Evolutionary conservation across 768 basidiomycete species (phyloP), one percentile per base, ranked within the genome.

Genomic region (Coprinopsis cinerea): DNA sequence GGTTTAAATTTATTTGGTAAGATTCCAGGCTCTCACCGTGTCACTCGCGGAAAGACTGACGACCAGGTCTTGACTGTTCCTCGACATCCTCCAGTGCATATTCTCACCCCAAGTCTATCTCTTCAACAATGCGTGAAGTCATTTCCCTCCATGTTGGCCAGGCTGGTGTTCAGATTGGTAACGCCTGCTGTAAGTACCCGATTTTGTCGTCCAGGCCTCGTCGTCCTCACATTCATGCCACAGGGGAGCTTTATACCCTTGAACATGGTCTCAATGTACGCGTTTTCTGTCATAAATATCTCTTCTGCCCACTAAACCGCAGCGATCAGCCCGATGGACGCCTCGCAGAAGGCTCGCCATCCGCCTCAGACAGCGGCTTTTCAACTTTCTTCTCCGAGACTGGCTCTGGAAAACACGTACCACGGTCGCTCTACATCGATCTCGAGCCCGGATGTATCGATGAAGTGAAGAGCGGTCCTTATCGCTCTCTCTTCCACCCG

Each of bases 301-400:
- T 39, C 55, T 6, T 51, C 48, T 53, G 57, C 67, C 53, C 53
- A 45, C 13, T 37, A 46, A 52, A n/a, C 9, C 48, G 24, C 28
- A 57, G 18, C 47, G 2, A 6, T 15, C 60, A 97, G 95, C 91
- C 94, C 56, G 95, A 97, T 67, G 95, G 95, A 65, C 92, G 94
- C 62, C 76, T 96, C 56, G 70, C 80, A 52, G 88, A 90, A 59
- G 79, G 79, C 51, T 84, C 90, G 11, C 81, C 83, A 36, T 83
- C 86, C 46, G 71, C 75, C 52, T 81, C 79, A 59, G 88, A 92
- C 59, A 85, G 82, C 71, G 96, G 96, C 62, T 98, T 99, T 81
- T 90, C 86, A 68, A 99, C 96, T 56, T 99, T 99, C 79, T 99
- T 99, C 77, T 95, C 92, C 30, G 96, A 99, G 78, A 98, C 95